Percentiles rank a stretch among this genome's conserved stretches.
Evolutionary conservation across 2,329 filamentous ascomycete genomes (phyloP).

Genomic region (Thelonectria rubi): DNA sequence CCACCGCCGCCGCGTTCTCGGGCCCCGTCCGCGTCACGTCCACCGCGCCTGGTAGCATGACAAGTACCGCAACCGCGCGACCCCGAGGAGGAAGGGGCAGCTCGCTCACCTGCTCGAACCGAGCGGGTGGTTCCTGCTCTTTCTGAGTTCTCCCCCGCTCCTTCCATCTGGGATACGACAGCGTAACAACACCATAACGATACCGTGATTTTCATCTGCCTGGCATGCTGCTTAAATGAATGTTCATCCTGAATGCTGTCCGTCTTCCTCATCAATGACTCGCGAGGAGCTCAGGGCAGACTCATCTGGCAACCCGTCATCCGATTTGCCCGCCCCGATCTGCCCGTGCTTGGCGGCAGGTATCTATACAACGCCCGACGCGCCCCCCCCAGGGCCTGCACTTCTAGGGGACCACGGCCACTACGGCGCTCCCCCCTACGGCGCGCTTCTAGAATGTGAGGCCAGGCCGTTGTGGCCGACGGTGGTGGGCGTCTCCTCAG

Average conservation of each 20-base stretch:
- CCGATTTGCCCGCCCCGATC: constrained; percentile 20
- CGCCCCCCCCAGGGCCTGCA: too few species aligned
- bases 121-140: background rate
- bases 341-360: constrained; percentile 21
- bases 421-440: constrained; percentile 10
- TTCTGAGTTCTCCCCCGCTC: too few species aligned
- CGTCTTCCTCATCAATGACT: background rate
- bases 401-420: constrained; percentile 12
- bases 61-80: background rate
- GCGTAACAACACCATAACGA: too few species aligned
- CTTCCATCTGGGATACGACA: too few species aligned
- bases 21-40: constrained; percentile 18
- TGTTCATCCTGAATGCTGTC: too few species aligned
- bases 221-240: background rate
- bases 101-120: background rate
- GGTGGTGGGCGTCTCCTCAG: constrained; percentile 7
- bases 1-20: constrained; percentile 10
- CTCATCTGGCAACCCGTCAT: background rate
- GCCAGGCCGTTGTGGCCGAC: constrained; percentile 13
- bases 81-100: background rate
- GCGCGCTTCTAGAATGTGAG: background rate
- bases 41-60: background rate
- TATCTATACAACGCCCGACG: constrained; percentile 6
- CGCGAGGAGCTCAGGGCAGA: background rate
- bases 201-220: background rate